phyloP scores from a whole-genome alignment of 345 rosid species.

The Iberis pinnata region DNA sequence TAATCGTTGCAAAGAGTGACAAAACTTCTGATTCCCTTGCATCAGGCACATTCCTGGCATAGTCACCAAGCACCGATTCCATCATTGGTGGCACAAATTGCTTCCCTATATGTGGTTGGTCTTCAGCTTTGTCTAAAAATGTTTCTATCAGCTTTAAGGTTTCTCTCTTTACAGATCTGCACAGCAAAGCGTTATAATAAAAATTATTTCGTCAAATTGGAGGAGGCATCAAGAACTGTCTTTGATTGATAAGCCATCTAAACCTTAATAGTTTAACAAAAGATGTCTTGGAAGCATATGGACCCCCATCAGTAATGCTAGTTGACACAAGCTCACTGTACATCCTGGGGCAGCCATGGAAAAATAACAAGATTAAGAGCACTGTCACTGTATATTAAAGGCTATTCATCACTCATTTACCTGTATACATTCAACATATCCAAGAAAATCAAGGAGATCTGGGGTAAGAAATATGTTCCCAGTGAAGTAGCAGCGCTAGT shows the following conservation, averaged over 20 bases:
- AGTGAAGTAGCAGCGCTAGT: slow-evolving; percentile 89
- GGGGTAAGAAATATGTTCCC: slow-evolving; percentile 77
- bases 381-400: background rate
- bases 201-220: background rate
- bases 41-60: slow-evolving; percentile 94
- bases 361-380: too few species aligned
- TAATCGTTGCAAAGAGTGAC: slow-evolving; percentile 91
- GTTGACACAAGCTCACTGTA: slow-evolving; percentile 97
- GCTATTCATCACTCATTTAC: too few species aligned
- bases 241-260: slow-evolving; percentile 14
- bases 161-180: slow-evolving; percentile 97
- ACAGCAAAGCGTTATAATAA: slow-evolving; percentile 15
- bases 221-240: background rate
- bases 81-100: slow-evolving; percentile 99
- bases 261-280: slow-evolving; percentile 91
- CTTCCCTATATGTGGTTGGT: slow-evolving; percentile 84
- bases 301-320: slow-evolving; percentile 89
- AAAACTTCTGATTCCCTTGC: slow-evolving; percentile 98
- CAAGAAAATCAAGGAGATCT: slow-evolving; percentile 79
- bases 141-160: slow-evolving; percentile 92
- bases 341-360: slow-evolving; percentile 60
- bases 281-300: slow-evolving; percentile 82
- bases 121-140: slow-evolving; percentile 97
- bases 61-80: slow-evolving; percentile 97
- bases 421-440: slow-evolving; percentile 98